Evolutionary conservation across 2,329 filamentous ascomycete species (phyloP).

Genomic region (Clarireedia paspali): DNA sequence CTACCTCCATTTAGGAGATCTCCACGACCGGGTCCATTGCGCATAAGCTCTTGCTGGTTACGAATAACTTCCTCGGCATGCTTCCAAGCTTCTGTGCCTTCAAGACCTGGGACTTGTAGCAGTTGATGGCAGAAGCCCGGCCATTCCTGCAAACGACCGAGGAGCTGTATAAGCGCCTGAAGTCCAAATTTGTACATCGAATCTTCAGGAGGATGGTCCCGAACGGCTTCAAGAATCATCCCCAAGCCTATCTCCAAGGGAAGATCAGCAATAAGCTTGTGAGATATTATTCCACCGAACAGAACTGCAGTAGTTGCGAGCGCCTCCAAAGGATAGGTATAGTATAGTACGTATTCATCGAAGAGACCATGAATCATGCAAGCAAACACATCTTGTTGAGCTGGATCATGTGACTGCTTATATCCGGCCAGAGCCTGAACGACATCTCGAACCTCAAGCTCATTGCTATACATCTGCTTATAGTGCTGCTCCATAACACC

Average conservation of each 20-base stretch:
- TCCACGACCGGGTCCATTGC: conserved; percentile 44
- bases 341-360: conserved; percentile 93
- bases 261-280: conserved; percentile 81
- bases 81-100: conserved; percentile 75
- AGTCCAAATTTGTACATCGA: conserved; percentile 98
- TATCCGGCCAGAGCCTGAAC: conserved; percentile 78
- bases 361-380: conserved; percentile 98
- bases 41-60: conserved; percentile 54
- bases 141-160: conserved; percentile 81
- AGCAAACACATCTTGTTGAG: conserved; percentile 90
- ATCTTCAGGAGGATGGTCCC: conserved; percentile 73
- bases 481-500: conserved; percentile 95
- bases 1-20: conserved; percentile 38
- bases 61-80: conserved; percentile 76
- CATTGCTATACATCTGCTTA: conserved; percentile 94
- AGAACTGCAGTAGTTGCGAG: conserved; percentile 91
- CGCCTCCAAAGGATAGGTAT: conserved; percentile 92
- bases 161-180: conserved; percentile 85
- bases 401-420: conserved; percentile 75
- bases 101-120: conserved; percentile 71
- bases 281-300: conserved; percentile 93
- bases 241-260: conserved; percentile 89
- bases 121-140: conserved; percentile 88
- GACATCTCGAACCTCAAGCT: conserved; percentile 78
- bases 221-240: conserved; percentile 95